Evolutionary conservation across 2,329 filamentous ascomycete species (phyloP).

Genomic region (Sporothrix luriei): DNA sequence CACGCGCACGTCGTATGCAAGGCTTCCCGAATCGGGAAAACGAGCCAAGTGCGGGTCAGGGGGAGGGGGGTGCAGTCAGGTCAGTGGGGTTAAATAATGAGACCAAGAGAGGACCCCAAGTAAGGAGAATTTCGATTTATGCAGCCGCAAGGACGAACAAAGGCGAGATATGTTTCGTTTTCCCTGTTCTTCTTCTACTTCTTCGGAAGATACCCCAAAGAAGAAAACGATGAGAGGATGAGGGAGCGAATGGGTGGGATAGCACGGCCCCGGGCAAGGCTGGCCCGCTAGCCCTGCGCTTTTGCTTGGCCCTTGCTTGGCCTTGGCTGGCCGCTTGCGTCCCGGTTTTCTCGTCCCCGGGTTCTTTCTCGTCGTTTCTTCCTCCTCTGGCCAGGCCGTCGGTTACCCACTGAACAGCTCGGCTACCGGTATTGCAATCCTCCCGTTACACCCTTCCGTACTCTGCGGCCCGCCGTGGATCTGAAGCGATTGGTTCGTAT

Average conservation of each 20-base stretch:
- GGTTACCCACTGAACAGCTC: constrained; percentile 1
- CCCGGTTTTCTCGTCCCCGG: not conserved
- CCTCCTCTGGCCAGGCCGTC: not conserved
- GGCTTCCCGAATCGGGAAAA: constrained; percentile 23
- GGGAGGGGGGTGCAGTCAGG: constrained; percentile 21
- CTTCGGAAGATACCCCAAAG: constrained; percentile 13
- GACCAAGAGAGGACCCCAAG: constrained; percentile 4
- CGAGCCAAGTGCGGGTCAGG: constrained; percentile 22
- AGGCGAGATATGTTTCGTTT: too few species aligned
- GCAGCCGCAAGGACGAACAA: not conserved
- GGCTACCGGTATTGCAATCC: not conserved
- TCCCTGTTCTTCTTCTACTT: not conserved
- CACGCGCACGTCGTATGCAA: not conserved
- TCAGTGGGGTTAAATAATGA: constrained; percentile 6
- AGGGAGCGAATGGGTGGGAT: not conserved
- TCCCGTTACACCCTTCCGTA: not conserved
- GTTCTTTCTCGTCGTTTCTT: not conserved
- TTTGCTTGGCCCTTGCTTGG: constrained; percentile 1
- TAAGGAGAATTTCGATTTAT: not conserved
- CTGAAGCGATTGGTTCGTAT: constrained; percentile 15
- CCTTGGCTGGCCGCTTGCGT: constrained; percentile 1
- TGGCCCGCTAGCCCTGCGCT: not conserved
- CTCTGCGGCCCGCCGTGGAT: constrained; percentile 18
- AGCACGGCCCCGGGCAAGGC: not conserved
- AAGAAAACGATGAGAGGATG: constrained; percentile 15